Base-by-base conservation (phyloP, 2,329 filamentous ascomycete species). In the Trichoderma brevicompactum region DNA sequence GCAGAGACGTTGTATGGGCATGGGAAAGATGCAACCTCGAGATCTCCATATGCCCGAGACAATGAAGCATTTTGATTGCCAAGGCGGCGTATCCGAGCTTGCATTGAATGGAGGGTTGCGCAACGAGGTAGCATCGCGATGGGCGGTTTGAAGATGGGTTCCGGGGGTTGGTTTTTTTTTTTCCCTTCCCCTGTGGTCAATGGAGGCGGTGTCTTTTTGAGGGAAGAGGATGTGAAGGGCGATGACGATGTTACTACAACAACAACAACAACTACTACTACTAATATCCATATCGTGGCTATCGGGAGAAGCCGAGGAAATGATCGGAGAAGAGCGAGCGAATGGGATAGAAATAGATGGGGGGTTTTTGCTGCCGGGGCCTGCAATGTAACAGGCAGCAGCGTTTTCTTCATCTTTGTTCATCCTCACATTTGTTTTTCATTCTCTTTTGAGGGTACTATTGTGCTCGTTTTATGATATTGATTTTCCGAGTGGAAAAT, bases 31-130 rank as follows among this genome's bases (percentile, higher is more conserved):
- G 23, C 23, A 28, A 28, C 23, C 23, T 28, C 23, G 23, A 28
- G 46, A 10, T n/a, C 38, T 41, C 38, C 38, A 13, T 41, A 10
- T 49, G 46, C 13, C 19, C 10, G 2, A 41, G 38, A 7, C 7
- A 12, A 7, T 49, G 46, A 23, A 23, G 23, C 46, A 49, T 58
- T 44, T 58, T 44, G 41, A 46, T 58, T 58, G 54, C 54, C 40
- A 58, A 58, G 54, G 41, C 54, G 54, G 54, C 54, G 41, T 44
- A 43, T 34, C 54, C 54, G 54, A 7, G 2, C 40, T 12, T 32
- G 54, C 54, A 43, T 46, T 36, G 28, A 12, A 19, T 44, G 50
- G n/a, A n/a, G n/a, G 32, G 34, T 43, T 40, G 34, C n/a, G 23
- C 13, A 15, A 13, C 23, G 23, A 12, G 19, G 53, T 43, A 15